These are phyloP conservation scores for Colletotrichum tabaci DNA, from an alignment of 2,329 filamentous ascomycete species.

Conservation along the genomic window DNA sequence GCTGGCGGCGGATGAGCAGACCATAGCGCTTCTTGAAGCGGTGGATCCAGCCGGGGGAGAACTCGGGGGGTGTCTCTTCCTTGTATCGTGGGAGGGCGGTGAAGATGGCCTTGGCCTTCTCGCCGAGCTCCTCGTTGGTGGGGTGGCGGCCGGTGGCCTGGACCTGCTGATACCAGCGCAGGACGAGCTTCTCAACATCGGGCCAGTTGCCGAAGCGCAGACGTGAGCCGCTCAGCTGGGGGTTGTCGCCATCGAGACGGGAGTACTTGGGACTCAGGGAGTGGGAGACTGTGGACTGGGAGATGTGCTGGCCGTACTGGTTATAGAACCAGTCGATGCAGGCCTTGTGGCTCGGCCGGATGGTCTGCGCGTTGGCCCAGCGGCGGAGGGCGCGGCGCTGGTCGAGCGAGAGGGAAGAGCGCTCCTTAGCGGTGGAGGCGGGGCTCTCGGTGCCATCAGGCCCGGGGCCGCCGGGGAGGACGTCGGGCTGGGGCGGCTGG, in stretches of 20 bases:
- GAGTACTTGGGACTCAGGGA: constrained; percentile 74
- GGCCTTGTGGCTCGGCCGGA: constrained; percentile 72
- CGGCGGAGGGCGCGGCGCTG: constrained; percentile 72
- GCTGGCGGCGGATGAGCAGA: constrained; percentile 69
- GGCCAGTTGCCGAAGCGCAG: constrained; percentile 76
- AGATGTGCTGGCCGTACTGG: constrained; percentile 73
- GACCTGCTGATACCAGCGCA: constrained; percentile 69
- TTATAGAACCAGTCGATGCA: constrained; percentile 75
- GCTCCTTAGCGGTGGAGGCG: constrained; percentile 57
- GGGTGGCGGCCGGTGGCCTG: constrained; percentile 69
- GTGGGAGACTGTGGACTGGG: constrained; percentile 75
- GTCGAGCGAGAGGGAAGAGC: constrained; percentile 73
- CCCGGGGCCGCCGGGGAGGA: constrained; percentile 28
- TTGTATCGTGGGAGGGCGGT: constrained; percentile 72
- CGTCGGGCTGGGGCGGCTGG: constrained; percentile 23
- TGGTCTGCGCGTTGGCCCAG: constrained; percentile 71
- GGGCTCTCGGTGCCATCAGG: constrained; percentile 30
- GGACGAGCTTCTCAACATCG: constrained; percentile 72
- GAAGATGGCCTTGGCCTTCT: constrained; percentile 74
- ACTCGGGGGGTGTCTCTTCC: constrained; percentile 72
- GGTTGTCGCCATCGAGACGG: constrained; percentile 71
- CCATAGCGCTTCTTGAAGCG: constrained; percentile 76
- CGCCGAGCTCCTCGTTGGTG: constrained; percentile 74
- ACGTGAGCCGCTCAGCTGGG: constrained; percentile 73
- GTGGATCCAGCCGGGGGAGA: constrained; percentile 76